Conservation (phyloP, 1,284 basidiomycete genomes). For the Trametes versicolor region DNA sequence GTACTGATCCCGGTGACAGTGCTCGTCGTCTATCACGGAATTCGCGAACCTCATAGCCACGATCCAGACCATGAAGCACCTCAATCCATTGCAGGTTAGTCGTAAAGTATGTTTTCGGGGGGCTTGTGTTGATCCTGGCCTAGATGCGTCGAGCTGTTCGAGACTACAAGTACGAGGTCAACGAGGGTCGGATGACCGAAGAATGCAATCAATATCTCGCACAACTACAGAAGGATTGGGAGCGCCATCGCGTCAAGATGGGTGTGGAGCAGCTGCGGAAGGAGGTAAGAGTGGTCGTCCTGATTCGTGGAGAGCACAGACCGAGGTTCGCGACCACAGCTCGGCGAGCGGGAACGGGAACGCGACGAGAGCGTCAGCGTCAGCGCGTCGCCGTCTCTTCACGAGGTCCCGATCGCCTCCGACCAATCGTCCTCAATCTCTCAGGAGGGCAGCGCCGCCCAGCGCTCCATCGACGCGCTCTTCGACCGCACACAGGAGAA, state of each 20-base stretch:
- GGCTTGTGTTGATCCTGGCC: not conserved
- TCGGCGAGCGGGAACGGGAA: conserved; percentile 70
- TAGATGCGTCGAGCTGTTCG: conserved; percentile 92
- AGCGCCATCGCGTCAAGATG: conserved; percentile 84
- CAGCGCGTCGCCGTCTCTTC: conserved; percentile 56
- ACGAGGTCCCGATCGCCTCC: conserved; percentile 50
- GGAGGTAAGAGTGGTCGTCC: conserved; percentile 59
- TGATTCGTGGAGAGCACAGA: not conserved
- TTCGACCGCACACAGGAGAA: conserved; percentile 77
- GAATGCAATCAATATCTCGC: conserved; percentile 95
- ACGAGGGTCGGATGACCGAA: conserved; percentile 91
- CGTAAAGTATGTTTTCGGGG: too few relatives aligned
- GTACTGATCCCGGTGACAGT: conserved; percentile 56
- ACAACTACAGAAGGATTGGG: conserved; percentile 97
- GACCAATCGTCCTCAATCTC: conserved; percentile 44
- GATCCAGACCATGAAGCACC: conserved; percentile 85
- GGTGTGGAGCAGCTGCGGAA: conserved; percentile 84
- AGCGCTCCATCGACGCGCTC: conserved; percentile 77
- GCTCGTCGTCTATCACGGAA: conserved; percentile 85
- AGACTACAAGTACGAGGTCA: conserved; percentile 96
- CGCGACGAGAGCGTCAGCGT: conserved; percentile 54
- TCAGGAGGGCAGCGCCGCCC: conserved; percentile 49
- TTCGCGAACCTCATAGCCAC: conserved; percentile 91
- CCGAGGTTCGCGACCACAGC: conserved; percentile 50
- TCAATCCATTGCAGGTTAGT: conserved; percentile 90